A percentile compares a stretch with the other conserved stretches of the same genome.
These are phyloP conservation scores for Pichia kudriavzevii DNA, from an alignment of 1,139 yeast genomes.

Conservation along the genomic window DNA sequence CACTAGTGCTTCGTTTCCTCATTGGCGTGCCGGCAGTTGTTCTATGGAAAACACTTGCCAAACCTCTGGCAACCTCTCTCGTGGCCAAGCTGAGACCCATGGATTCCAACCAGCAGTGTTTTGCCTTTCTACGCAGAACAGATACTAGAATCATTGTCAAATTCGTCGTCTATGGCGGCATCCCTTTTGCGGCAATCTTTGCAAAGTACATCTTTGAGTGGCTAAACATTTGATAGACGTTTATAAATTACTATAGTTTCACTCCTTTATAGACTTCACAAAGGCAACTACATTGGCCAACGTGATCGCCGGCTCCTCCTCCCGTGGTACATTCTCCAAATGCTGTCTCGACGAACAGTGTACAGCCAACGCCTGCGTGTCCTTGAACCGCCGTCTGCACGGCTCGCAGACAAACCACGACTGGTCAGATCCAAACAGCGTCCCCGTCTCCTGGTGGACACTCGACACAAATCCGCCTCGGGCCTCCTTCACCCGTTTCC, in stretches of 20 bases:
- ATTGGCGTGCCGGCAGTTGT: slow-evolving; percentile 57
- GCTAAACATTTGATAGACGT: not conserved
- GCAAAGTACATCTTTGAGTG: slow-evolving; percentile 17
- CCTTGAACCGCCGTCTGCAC: slow-evolving; percentile 74
- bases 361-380: slow-evolving; percentile 69
- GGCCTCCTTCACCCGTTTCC: not conserved
- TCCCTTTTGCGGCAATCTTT: slow-evolving; percentile 42
- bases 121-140: slow-evolving; percentile 48
- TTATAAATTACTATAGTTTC: too few relatives aligned
- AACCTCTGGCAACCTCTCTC: slow-evolving; percentile 40
- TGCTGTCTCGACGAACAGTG: slow-evolving; percentile 73
- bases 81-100: slow-evolving; percentile 37
- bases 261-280: not conserved
- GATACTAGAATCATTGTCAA: slow-evolving; percentile 73
- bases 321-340: slow-evolving; percentile 16
- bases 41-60: slow-evolving; percentile 61
- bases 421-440: slow-evolving; percentile 31
- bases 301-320: not conserved
- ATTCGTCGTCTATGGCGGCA: slow-evolving; percentile 67
- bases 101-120: slow-evolving; percentile 22
- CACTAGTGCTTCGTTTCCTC: slow-evolving; percentile 26
- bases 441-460: not conserved
- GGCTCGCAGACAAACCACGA: slow-evolving; percentile 77
- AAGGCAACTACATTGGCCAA: slow-evolving; percentile 4
- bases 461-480: not conserved